Conservation (phyloP, 352 stramenopile species). For the Phytopythium cucurbitacearum region DNA sequence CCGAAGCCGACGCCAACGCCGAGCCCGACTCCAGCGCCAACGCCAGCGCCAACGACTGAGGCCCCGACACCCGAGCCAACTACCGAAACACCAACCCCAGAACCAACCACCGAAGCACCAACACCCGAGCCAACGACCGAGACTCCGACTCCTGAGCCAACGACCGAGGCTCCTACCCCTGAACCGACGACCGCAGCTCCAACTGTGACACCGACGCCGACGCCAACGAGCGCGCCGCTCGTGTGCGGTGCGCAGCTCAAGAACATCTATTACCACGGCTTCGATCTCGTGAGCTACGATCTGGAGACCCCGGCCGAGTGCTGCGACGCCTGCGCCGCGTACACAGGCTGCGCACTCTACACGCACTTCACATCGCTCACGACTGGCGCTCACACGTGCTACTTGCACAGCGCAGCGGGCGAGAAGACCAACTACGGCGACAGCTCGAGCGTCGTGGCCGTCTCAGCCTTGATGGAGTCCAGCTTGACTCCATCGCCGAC, state of each 20-base stretch:
- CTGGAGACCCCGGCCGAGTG: slow-evolving; percentile 19
- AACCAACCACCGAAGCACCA: no score
- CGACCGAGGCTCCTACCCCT: no score
- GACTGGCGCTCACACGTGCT: slow-evolving; percentile 20
- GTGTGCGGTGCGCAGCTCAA: slow-evolving; percentile 22
- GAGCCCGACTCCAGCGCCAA: background rate
- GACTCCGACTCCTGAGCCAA: no score
- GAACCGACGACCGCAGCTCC: background rate
- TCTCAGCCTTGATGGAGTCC: slow-evolving; percentile 16
- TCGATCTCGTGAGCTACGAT: slow-evolving; percentile 21
- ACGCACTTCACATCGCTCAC: slow-evolving; percentile 33
- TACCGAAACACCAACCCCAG: no score
- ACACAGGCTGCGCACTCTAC: slow-evolving; percentile 33
- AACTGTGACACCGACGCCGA: background rate
- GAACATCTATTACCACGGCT: slow-evolving; percentile 32
- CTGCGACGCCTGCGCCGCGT: slow-evolving; percentile 23
- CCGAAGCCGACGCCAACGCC: no score
- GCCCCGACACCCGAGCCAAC: no score
- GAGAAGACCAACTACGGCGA: slow-evolving; percentile 36
- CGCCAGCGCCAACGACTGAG: background rate
- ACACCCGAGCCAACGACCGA: no score
- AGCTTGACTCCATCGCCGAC: background rate
- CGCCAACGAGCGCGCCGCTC: background rate
- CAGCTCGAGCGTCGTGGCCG: slow-evolving; percentile 19
- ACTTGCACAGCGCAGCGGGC: slow-evolving; percentile 19